Evolutionary conservation across 345 rosid genomes (phyloP).

Genomic region (Psidium guajava): DNA sequence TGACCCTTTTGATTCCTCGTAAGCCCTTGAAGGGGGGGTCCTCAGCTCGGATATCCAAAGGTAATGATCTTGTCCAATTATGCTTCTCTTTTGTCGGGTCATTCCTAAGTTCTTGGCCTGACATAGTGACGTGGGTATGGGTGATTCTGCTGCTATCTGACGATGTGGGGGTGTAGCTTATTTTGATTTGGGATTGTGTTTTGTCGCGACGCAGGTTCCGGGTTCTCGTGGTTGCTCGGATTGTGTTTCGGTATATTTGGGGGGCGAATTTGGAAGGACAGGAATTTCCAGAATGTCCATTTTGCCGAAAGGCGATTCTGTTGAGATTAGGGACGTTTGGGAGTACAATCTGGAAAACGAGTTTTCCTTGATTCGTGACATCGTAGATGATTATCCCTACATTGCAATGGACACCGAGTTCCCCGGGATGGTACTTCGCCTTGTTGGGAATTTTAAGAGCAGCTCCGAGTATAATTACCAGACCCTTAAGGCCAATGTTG

Average conservation of each 20-base stretch:
- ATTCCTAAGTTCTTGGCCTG: not conserved
- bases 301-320: not conserved
- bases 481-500: constrained; percentile 6
- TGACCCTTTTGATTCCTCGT: not conserved
- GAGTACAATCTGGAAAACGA: not conserved
- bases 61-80: not conserved
- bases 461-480: not conserved
- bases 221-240: not conserved
- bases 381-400: not conserved
- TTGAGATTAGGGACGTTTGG: not conserved
- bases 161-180: not conserved
- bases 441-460: not conserved
- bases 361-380: not conserved
- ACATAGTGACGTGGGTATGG: not conserved
- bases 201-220: not conserved
- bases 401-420: constrained; percentile 9
- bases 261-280: not conserved
- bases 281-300: not conserved
- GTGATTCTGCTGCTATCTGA: not conserved
- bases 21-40: not conserved
- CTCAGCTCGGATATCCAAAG: not conserved
- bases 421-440: not conserved
- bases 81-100: not conserved
- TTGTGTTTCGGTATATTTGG: not conserved
- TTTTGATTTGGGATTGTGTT: not conserved